A percentile compares a stretch with the other conserved stretches of the same genome.
Conservation (phyloP, 1,284 basidiomycete species). For the Trametes sp. region DNA sequence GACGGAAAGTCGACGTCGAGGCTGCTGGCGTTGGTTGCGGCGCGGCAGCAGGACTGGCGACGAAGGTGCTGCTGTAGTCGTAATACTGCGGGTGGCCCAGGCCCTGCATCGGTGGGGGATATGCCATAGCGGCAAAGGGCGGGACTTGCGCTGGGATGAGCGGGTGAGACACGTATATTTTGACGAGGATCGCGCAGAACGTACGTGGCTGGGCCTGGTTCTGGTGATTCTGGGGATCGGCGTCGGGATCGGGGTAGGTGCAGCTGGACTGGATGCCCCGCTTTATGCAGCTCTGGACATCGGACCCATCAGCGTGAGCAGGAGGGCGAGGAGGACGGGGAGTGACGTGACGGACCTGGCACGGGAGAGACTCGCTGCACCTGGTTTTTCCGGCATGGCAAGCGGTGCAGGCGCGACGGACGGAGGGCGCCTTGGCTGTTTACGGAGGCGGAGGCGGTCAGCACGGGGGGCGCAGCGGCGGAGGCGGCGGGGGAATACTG, state of each 20-base stretch:
- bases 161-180: slow-evolving; percentile 6
- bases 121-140: slow-evolving; percentile 34
- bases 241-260: slow-evolving; percentile 79
- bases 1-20: slow-evolving; percentile 75
- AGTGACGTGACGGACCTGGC: slow-evolving; percentile 59
- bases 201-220: slow-evolving; percentile 56
- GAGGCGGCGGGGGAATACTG: slow-evolving; percentile 26
- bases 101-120: slow-evolving; percentile 45
- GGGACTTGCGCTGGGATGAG: slow-evolving; percentile 27
- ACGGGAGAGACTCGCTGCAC: slow-evolving; percentile 79
- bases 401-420: slow-evolving; percentile 77
- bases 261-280: slow-evolving; percentile 72
- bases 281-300: slow-evolving; percentile 73
- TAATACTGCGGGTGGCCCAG: slow-evolving; percentile 76
- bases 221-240: slow-evolving; percentile 46
- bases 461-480: slow-evolving; percentile 25
- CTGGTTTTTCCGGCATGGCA: slow-evolving; percentile 83
- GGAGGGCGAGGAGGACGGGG: slow-evolving; percentile 14
- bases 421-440: slow-evolving; percentile 77
- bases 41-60: slow-evolving; percentile 58
- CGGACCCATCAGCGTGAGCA: background rate
- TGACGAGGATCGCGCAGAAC: slow-evolving; percentile 18
- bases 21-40: slow-evolving; percentile 38
- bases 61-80: slow-evolving; percentile 71
- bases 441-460: slow-evolving; percentile 29